phyloP scores from a whole-genome alignment of 805 yeast species.

The Saccharomyces paradoxus region DNA sequence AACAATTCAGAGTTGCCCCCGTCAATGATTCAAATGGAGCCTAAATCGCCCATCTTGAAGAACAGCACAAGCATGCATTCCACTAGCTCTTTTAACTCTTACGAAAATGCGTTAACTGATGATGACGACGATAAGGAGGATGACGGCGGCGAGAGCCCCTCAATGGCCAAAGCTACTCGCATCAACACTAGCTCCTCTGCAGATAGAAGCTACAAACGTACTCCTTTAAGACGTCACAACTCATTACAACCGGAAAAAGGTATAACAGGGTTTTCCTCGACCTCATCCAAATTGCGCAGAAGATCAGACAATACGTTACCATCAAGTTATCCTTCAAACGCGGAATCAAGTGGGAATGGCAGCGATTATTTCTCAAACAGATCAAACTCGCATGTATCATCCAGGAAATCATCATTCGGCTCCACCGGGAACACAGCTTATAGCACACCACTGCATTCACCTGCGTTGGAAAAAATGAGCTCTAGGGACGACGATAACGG shows the following conservation, averaged over 20 bases:
- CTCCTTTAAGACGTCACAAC: conserved; percentile 8
- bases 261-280: conserved; percentile 16
- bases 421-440: conserved; percentile 20
- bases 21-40: conserved; percentile 57
- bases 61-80: conserved; percentile 18
- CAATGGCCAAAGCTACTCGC: conserved; percentile 2
- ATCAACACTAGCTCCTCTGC: conserved; percentile 5
- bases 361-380: conserved; percentile 6
- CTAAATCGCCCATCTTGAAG: conserved; percentile 61
- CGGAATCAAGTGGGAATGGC: not conserved
- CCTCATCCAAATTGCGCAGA: conserved; percentile 12
- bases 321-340: not conserved
- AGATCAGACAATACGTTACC: conserved; percentile 7
- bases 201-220: conserved; percentile 5
- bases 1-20: conserved; percentile 36
- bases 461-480: conserved; percentile 10
- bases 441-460: conserved; percentile 23
- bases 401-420: conserved; percentile 20
- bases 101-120: conserved; percentile 21
- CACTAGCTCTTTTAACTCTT: conserved; percentile 10
- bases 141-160: conserved; percentile 8
- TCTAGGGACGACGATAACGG: conserved; percentile 1
- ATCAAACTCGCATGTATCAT: conserved; percentile 17
- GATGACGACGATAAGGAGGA: conserved; percentile 14
- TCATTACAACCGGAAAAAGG: conserved; percentile 11